These are phyloP conservation scores for Nemania serpens DNA, from an alignment of 2,329 filamentous ascomycete species.

Conservation along the genomic window DNA sequence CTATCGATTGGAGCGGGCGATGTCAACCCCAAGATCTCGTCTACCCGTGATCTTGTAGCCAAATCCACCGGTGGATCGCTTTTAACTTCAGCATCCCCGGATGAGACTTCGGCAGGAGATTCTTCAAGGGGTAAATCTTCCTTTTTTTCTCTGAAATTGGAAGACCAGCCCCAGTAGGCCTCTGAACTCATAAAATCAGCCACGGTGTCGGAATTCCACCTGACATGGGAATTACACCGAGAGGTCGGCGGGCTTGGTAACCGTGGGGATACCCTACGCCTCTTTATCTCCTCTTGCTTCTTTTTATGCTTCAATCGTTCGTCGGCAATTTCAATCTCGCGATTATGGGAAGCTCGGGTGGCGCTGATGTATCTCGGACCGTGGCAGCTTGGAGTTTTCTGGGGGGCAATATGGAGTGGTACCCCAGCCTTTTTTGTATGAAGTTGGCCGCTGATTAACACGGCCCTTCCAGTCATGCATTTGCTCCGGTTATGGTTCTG, in stretches of 20 bases:
- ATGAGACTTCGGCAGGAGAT: not conserved
- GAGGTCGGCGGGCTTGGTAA: not conserved
- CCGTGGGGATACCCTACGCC: not conserved
- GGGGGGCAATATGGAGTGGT: not conserved
- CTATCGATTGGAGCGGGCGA: not conserved
- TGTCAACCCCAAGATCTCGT: not conserved
- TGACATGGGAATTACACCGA: too few relatives aligned
- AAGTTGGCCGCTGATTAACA: not conserved
- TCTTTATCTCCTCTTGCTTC: not conserved
- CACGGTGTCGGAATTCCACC: not conserved
- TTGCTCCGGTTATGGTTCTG: not conserved
- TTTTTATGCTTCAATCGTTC: not conserved
- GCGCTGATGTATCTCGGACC: not conserved
- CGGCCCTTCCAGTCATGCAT: not conserved
- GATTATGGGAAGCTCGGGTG: not conserved
- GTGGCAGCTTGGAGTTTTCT: too few relatives aligned
- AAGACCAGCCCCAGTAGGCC: too few relatives aligned
- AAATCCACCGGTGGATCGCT: not conserved
- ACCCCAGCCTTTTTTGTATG: not conserved
- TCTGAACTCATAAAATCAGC: too few relatives aligned
- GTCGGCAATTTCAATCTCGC: not conserved
- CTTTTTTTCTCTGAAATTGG: too few relatives aligned
- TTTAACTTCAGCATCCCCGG: not conserved
- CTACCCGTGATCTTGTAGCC: not conserved
- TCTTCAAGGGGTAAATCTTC: not conserved